phyloP scores from a whole-genome alignment of 2,329 filamentous ascomycete species.

The Claviceps pusilla region DNA sequence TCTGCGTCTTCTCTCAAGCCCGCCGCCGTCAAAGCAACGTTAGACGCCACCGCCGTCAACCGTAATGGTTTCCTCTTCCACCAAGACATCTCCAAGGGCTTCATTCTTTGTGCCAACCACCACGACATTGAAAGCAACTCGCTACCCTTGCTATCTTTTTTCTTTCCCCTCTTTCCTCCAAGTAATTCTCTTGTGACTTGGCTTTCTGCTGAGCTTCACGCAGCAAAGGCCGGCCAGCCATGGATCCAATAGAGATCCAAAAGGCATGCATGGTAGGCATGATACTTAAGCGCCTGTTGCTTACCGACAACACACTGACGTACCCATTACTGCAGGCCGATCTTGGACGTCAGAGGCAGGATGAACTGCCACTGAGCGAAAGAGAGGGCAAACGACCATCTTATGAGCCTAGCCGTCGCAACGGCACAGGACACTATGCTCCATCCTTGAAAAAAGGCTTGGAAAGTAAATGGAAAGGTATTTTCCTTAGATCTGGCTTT shows the following conservation, averaged over 20 bases:
- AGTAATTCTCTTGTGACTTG: no score
- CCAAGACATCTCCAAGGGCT: no score
- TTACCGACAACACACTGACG: background rate
- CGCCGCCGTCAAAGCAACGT: no score
- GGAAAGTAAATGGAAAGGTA: slow-evolving; percentile 10
- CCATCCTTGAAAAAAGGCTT: slow-evolving; percentile 5
- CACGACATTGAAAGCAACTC: no score
- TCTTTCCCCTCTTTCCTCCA: no score
- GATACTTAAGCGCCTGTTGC: background rate
- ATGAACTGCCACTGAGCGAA: slow-evolving; percentile 10
- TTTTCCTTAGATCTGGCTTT: background rate
- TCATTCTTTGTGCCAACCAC: no score
- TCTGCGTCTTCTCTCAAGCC: no score
- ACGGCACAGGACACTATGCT: slow-evolving; percentile 6
- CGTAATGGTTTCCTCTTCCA: no score
- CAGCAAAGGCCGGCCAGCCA: background rate
- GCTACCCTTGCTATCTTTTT: no score
- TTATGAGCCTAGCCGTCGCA: slow-evolving; percentile 4
- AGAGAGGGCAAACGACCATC: slow-evolving; percentile 7
- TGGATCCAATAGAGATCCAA: background rate
- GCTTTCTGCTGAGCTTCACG: no score
- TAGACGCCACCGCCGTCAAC: no score
- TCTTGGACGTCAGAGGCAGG: slow-evolving; percentile 10
- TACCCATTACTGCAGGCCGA: slow-evolving; percentile 8
- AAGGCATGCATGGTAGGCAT: slow-evolving; percentile 5